Evolutionary conservation across 257 asterid genomes (phyloP).

Genomic region (Phtheirospermum japonicum): DNA sequence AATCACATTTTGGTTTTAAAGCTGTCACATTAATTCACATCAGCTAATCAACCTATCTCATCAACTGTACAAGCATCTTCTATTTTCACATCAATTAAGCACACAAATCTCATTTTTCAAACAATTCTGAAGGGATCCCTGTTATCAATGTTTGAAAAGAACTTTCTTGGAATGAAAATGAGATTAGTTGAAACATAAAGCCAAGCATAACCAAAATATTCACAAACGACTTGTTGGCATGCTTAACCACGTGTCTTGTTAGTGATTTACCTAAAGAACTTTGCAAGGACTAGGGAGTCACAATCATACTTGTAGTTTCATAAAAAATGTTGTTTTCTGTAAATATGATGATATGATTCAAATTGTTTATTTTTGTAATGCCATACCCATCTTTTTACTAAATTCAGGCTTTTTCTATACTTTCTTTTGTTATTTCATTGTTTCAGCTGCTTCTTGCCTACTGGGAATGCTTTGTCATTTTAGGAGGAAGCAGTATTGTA

Average conservation of each 20-base stretch:
- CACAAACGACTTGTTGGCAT: background rate
- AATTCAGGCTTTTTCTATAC: conserved; percentile 1
- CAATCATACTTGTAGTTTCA: background rate
- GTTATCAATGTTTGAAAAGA: background rate
- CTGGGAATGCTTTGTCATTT: conserved; percentile 5
- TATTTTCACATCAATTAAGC: background rate
- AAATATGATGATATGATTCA: background rate
- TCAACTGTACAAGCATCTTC: background rate
- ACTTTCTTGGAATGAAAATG: background rate
- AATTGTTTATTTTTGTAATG: background rate
- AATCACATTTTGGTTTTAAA: background rate
- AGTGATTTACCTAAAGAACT: background rate
- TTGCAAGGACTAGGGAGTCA: background rate
- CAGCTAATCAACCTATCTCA: conserved; percentile 4
- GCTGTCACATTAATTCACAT: background rate
- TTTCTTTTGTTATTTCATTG: background rate
- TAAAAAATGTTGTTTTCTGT: background rate
- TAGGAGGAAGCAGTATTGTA: background rate
- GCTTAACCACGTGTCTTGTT: background rate
- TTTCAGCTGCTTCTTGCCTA: conserved; percentile 16
- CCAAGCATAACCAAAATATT: too few relatives aligned
- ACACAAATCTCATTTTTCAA: background rate
- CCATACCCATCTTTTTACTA: background rate
- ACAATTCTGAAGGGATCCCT: conserved; percentile 3
- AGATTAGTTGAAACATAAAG: background rate